Conservation (phyloP, 2,329 filamentous ascomycete species). For the Colletotrichum somersetense region DNA sequence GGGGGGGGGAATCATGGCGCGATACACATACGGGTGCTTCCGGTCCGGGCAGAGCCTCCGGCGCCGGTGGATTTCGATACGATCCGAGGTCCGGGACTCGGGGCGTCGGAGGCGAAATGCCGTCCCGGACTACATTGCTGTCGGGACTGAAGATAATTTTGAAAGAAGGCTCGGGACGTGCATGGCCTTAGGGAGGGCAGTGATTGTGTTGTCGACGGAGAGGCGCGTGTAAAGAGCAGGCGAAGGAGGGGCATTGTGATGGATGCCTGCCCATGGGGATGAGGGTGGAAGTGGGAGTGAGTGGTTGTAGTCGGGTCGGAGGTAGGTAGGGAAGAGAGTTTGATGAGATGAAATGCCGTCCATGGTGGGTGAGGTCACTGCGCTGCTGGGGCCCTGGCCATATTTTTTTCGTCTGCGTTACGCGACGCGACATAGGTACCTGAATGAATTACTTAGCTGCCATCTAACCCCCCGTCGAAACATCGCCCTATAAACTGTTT, state of each 20-base stretch:
- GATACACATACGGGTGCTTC: conserved; percentile 3
- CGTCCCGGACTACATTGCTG: conserved; percentile 24
- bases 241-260: conserved; percentile 29
- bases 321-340: conserved; percentile 7
- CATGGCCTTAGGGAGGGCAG: conserved; percentile 19
- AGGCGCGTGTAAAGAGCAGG: conserved; percentile 14
- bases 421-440: conserved; percentile 1
- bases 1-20: neutral
- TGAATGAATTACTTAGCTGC: no score
- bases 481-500: neutral
- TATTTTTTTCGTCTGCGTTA: conserved; percentile 20
- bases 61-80: conserved; percentile 18
- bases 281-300: conserved; percentile 2
- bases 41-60: conserved; percentile 8
- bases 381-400: neutral
- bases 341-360: conserved; percentile 30
- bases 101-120: conserved; percentile 34
- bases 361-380: conserved; percentile 31
- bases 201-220: neutral
- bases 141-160: conserved; percentile 28
- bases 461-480: neutral
- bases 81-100: conserved; percentile 4
- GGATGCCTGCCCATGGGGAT: neutral
- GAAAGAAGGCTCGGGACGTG: conserved; percentile 25
- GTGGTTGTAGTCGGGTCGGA: conserved; percentile 2